A percentile compares a stretch with the other conserved stretches of the same genome.
Conservation (phyloP, 2,329 filamentous ascomycete genomes). For the Nemania sp. region DNA sequence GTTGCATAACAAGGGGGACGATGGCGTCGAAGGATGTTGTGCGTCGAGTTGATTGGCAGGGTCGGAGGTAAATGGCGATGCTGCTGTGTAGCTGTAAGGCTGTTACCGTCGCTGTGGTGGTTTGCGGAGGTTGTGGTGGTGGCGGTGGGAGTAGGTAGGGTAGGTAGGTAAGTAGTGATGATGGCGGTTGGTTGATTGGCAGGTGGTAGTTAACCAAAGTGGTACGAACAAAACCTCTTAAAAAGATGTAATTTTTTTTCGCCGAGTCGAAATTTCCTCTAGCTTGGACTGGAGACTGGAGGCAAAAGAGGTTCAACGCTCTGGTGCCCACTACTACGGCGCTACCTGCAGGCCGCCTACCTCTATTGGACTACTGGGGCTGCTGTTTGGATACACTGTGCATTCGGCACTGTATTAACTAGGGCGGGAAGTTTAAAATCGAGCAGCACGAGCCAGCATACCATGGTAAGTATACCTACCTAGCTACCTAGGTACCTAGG, state of each 20-base stretch:
- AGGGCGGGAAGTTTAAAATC: neutral
- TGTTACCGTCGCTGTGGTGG: slow-evolving; percentile 20
- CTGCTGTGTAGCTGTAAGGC: neutral
- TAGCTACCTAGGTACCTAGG: no score
- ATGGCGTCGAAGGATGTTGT: slow-evolving; percentile 18
- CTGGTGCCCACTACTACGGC: slow-evolving; percentile 6
- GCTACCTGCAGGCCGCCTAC: slow-evolving; percentile 2
- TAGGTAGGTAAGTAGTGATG: neutral
- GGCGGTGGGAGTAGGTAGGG: neutral
- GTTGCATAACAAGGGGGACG: slow-evolving; percentile 23
- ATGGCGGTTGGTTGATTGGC: slow-evolving; percentile 2
- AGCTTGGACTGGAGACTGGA: slow-evolving; percentile 10
- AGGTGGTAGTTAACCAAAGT: neutral
- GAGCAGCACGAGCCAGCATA: neutral
- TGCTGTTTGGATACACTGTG: neutral
- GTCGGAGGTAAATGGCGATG: slow-evolving; percentile 11
- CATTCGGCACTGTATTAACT: neutral
- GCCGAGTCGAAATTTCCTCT: slow-evolving; percentile 36
- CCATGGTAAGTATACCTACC: no score
- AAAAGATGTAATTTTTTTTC: slow-evolving; percentile 28
- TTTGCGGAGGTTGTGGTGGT: slow-evolving; percentile 9
- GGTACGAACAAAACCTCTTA: neutral
- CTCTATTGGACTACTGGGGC: neutral
- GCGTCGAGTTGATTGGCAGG: slow-evolving; percentile 22
- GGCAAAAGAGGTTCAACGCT: slow-evolving; percentile 11